Base-by-base conservation (phyloP, 2,329 filamentous ascomycete species). In the Fonsecaea pugnacius region DNA sequence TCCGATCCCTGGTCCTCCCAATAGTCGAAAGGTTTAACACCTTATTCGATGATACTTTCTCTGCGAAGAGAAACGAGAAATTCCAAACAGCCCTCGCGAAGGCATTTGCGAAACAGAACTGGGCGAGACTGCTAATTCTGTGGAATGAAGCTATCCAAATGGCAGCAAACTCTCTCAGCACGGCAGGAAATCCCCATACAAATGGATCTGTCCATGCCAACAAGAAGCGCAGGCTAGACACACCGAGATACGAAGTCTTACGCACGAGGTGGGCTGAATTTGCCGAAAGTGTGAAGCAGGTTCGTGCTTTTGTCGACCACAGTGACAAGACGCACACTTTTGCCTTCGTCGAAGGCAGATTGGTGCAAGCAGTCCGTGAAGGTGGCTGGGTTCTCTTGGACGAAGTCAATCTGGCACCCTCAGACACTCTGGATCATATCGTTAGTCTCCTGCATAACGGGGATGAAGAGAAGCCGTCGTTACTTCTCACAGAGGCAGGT, bases 311-410 rank as follows among this genome's bases (percentile, higher is more conserved):
- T 58, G 75, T 79, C 79, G 96, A 62, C 83, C 89, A 60, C 86
- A 89, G 72, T 83, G 91, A 61, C 86, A 87, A 40, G 85, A 91
- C 71, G 85, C 96, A 98, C 75, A 92, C 94, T 0, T 99, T 99
- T 77, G 91, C 91, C 0, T 99, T 99, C 73, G 86, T 98, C 0
- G 95, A 99, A 77, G 94, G 95, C 67, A 96, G 96, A 72, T 90
- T 99, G 67, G 90, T 99, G 63, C 96, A 96, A 78, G 95, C 96
- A n/a, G 88, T 94, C 27, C 86, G 94, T 46, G 96, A 97, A 73
- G 95, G 95, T 7, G 92, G 97, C 76, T 99, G 95, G 95, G 90
- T 99, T 32, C 83, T 99, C 18, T 84, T 98, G 30, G 95, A 99
- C 74, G 95, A 99, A 77, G 96, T 99, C 73, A 99, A 99, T 74